Conservation (phyloP, 1,139 yeast genomes). For the Geotrichum siamense region DNA sequence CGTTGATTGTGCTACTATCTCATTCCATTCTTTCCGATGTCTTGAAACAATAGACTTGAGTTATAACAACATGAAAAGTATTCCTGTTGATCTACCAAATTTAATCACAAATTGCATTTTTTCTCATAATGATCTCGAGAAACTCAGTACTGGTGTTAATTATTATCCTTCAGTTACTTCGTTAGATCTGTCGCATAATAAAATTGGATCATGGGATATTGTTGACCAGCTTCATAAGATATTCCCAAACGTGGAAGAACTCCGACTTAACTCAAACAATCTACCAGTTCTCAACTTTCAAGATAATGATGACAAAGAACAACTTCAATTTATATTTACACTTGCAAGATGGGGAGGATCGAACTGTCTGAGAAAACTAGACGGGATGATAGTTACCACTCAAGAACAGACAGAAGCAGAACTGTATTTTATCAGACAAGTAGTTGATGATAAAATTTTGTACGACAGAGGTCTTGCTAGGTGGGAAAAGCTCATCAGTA, state of each 20-base stretch:
- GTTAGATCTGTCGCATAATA: conserved; percentile 12
- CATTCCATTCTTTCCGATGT: conserved; percentile 8
- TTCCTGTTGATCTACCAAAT: conserved; percentile 31
- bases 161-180: not conserved
- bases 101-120: conserved; percentile 20
- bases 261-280: conserved; percentile 51
- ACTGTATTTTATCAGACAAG: conserved; percentile 53
- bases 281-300: conserved; percentile 31
- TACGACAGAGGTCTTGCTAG: conserved; percentile 30
- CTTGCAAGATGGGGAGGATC: conserved; percentile 44
- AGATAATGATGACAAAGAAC: conserved; percentile 31
- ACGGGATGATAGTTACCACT: conserved; percentile 47
- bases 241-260: conserved; percentile 39
- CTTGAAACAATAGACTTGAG: conserved; percentile 42
- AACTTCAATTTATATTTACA: conserved; percentile 35
- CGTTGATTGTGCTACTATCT: not conserved
- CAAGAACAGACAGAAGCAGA: conserved; percentile 59
- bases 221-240: conserved; percentile 39
- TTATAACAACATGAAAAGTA: conserved; percentile 35
- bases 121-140: conserved; percentile 23
- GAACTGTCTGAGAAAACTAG: conserved; percentile 37
- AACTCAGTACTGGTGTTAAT: not conserved
- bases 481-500: conserved; percentile 31
- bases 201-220: conserved; percentile 39
- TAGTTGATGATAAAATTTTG: conserved; percentile 33